A percentile compares a stretch with the other conserved stretches of the same genome.
phyloP scores from a whole-genome alignment of 371 early-diverging fungal species.

The Lichtheimia corymbifera region DNA sequence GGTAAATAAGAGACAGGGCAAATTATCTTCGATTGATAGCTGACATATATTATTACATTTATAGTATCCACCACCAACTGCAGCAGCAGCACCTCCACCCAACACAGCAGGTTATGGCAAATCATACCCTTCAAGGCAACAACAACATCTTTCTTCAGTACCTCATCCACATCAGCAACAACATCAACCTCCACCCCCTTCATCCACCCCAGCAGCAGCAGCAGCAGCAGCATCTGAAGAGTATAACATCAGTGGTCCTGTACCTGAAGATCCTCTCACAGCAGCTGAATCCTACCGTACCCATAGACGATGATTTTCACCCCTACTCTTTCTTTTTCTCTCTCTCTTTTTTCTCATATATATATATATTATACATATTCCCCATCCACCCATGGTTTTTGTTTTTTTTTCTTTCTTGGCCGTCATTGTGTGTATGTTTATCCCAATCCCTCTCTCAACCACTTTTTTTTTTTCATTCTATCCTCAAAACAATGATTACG shows the following conservation, averaged over 20 bases:
- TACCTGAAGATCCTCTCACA: constrained; percentile 29
- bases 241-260: constrained; percentile 16
- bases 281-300: constrained; percentile 30
- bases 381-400: neutral
- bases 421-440: neutral
- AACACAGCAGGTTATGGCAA: constrained; percentile 4
- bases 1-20: neutral
- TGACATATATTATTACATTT: neutral
- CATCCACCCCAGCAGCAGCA: constrained; percentile 1
- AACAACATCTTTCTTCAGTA: neutral
- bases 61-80: constrained; percentile 8
- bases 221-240: constrained; percentile 2
- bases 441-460: neutral
- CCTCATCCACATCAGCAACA: constrained; percentile 7
- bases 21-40: neutral
- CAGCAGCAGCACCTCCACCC: neutral
- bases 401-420: constrained; percentile 4
- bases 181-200: constrained; percentile 7
- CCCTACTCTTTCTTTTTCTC: neutral
- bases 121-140: neutral
- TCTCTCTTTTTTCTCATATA: neutral
- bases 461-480: neutral
- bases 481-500: constrained; percentile 3
- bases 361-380: constrained; percentile 2
- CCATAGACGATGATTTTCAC: constrained; percentile 20